Base-by-base conservation (phyloP, 352 stramenopile species). In the Globisporangium nodosum region DNA sequence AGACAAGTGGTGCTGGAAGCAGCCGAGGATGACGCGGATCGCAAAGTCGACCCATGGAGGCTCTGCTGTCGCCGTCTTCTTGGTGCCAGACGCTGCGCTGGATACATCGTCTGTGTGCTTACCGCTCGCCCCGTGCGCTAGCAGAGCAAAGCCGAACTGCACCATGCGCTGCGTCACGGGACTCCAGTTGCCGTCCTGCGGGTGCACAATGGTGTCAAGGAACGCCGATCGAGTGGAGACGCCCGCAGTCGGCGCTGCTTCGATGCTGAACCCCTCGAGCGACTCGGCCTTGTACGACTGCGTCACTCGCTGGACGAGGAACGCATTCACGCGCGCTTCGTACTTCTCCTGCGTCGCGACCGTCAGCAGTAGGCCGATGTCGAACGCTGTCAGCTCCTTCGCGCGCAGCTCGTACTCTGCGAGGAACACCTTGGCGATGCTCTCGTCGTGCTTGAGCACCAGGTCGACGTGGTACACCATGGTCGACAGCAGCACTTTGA, bases 401-500 rank as follows among this genome's bases (percentile, higher is more conserved):
- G 39, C 27, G 2, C 62, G 60, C 21, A 73, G 66, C 50, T 76
- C 70, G 46, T 75, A 81, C 40, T 74, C 76, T 0, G 64, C 45
- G 45, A 78, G 24, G 12, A 87, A 69, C 5, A 78, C 47, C 7
- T 70, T 67, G 0, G 64, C 70, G 13, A 87, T 58, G 15, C 31
- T 54, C 5, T 78, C 60, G 46, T 78, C 73, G 46, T 87, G 70
- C 27, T 73, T 65, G 50, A 85, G 54, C 13, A 75, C 65, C 49
- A 80, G 70, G 31, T 83, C 74, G 2, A 83, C 49, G 33, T 87
- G 73, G 55, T 85, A 85, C 15, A 87, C 52, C 43, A 87, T 74
- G 6, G 73, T 87, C 16, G 74, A 81, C 39, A 78, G 69, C 2
- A 79, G 51, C 31, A 57, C 59, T 21, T 65, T 64, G 11, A 80